A percentile compares a stretch with the other conserved stretches of the same genome.
Conservation (phyloP, 1,139 yeast genomes). For the Diutina ranongensis region DNA sequence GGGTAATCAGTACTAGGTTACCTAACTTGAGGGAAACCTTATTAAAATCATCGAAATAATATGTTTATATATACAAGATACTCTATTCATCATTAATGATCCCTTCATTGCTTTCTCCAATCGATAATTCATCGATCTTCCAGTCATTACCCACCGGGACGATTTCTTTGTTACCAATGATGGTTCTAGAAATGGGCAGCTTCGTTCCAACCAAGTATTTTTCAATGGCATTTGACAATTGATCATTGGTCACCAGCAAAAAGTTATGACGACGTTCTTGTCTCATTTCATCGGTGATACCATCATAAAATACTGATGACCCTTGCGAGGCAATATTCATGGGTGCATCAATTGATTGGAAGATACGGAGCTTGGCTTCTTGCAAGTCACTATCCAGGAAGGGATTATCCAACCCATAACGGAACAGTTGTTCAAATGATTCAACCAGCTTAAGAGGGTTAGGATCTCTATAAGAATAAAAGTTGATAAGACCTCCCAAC, state of each 20-base stretch:
- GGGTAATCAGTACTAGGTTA: too few species aligned
- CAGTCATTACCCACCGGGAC: not conserved
- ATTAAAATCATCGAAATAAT: too few species aligned
- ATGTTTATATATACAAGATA: not conserved
- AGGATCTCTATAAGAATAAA: constrained; percentile 91
- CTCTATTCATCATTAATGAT: not conserved
- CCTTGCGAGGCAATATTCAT: constrained; percentile 75
- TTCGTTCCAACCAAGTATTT: constrained; percentile 34
- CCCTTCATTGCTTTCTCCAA: not conserved
- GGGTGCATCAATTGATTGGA: constrained; percentile 91
- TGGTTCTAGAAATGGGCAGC: not conserved
- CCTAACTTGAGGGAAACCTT: too few species aligned
- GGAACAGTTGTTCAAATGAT: constrained; percentile 42
- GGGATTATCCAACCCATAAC: not conserved
- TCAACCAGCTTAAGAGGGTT: constrained; percentile 61
- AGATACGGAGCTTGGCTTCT: constrained; percentile 82
- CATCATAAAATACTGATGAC: constrained; percentile 48
- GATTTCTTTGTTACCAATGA: not conserved
- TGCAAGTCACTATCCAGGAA: constrained; percentile 53
- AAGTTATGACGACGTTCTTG: constrained; percentile 70
- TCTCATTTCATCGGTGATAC: constrained; percentile 68
- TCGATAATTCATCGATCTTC: not conserved
- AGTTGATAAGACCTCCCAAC: constrained; percentile 67
- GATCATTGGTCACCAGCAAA: constrained; percentile 50
- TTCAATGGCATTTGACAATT: constrained; percentile 51